Conservation (phyloP, 805 yeast genomes). For the Saturnispora hagleri region DNA sequence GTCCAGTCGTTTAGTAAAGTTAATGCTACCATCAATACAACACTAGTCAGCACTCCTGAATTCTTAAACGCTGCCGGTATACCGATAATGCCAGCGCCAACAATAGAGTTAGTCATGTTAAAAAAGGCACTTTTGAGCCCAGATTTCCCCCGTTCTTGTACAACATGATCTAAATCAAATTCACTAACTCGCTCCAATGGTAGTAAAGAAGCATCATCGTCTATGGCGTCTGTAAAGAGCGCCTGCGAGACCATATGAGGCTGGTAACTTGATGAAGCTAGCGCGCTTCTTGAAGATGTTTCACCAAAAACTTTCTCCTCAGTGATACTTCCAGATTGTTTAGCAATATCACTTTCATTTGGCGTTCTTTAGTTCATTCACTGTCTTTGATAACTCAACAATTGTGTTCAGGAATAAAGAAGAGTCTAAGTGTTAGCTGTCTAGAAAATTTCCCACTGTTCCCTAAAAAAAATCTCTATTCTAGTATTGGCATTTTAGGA, state of each 20-base stretch:
- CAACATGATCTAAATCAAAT: background rate
- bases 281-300: background rate
- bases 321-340: background rate
- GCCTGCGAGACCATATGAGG: background rate
- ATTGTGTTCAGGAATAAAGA: background rate
- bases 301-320: background rate
- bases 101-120: constrained; percentile 93
- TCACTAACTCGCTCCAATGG: background rate
- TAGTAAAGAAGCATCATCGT: constrained; percentile 6
- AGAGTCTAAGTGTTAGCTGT: background rate
- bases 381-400: background rate
- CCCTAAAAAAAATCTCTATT: background rate
- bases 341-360: background rate
- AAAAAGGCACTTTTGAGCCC: constrained; percentile 80
- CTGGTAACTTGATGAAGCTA: background rate
- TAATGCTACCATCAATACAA: constrained; percentile 47
- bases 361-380: background rate
- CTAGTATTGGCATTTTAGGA: background rate
- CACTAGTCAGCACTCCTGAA: constrained; percentile 70
- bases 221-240: constrained; percentile 11
- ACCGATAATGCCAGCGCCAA: constrained; percentile 95
- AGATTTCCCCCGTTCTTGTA: constrained; percentile 23
- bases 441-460: background rate
- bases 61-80: constrained; percentile 83
- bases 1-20: constrained; percentile 87